Evolutionary conservation across 495 filamentous ascomycete species (phyloP).

Genomic region (Annulohypoxylon moriforme): DNA sequence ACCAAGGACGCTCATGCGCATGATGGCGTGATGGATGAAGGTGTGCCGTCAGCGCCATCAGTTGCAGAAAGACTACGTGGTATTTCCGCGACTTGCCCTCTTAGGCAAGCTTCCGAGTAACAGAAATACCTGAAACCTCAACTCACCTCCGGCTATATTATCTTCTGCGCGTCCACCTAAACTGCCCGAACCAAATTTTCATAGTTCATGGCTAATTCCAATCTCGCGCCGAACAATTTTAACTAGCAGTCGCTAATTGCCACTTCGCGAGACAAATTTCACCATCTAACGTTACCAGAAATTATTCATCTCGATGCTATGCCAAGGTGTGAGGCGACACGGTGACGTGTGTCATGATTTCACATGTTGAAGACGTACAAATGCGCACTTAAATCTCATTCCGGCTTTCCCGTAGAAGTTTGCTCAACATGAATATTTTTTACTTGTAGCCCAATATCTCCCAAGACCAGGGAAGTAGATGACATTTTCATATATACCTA

Average conservation of each 20-base stretch:
- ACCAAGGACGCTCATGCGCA: background rate
- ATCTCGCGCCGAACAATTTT: constrained; percentile 12
- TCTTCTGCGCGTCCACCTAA: constrained; percentile 6
- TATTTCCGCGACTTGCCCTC: constrained; percentile 19
- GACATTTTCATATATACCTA: background rate
- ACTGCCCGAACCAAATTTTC: background rate
- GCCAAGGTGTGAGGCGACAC: constrained; percentile 11
- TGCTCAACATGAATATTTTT: background rate
- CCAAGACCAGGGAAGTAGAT: background rate
- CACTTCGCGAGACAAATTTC: constrained; percentile 27
- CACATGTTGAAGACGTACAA: background rate
- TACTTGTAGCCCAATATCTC: background rate
- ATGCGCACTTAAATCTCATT: background rate
- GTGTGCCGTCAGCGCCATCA: background rate
- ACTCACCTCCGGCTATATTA: constrained; percentile 18
- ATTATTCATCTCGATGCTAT: background rate
- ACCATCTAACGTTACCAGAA: constrained; percentile 30
- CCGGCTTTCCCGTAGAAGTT: background rate
- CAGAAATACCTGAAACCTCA: constrained; percentile 35
- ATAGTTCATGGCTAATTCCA: constrained; percentile 1
- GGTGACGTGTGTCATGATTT: constrained; percentile 20
- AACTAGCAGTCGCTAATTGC: background rate
- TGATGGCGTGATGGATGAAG: background rate
- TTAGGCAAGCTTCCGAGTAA: constrained; percentile 26
- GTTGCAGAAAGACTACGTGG: background rate